Conservation (phyloP, 1,284 basidiomycete species). For the Cystobasidium pallidum region DNA sequence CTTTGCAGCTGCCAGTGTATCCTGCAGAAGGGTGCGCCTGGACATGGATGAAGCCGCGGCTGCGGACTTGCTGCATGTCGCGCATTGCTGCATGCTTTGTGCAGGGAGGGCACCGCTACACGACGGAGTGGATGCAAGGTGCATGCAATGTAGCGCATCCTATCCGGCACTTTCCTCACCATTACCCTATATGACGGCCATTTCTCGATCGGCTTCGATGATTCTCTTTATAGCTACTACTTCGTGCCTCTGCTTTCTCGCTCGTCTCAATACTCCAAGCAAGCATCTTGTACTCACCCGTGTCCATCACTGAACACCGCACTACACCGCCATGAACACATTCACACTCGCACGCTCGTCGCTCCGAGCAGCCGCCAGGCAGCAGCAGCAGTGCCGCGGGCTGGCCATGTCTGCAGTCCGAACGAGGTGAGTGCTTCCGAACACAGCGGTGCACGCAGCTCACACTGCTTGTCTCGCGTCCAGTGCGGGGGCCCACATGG, state of each 20-base stretch:
- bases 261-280: not conserved
- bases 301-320: not conserved
- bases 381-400: conserved; percentile 17
- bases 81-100: conserved; percentile 25
- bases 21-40: not conserved
- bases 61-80: conserved; percentile 21
- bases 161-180: no score
- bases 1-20: conserved; percentile 3
- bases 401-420: conserved; percentile 15
- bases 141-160: no score
- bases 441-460: not conserved
- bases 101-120: not conserved
- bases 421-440: conserved; percentile 12
- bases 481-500: conserved; percentile 4
- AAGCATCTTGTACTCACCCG: not conserved
- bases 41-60: not conserved
- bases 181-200: not conserved
- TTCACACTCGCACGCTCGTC: conserved; percentile 22
- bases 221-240: no score
- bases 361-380: conserved; percentile 4
- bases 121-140: not conserved
- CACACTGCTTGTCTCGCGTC: not conserved
- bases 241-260: not conserved
- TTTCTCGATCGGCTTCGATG: conserved; percentile 9
- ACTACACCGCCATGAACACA: not conserved